Evolutionary conservation across 2,329 filamentous ascomycete species (phyloP).

Genomic region (Mycogone perniciosa): DNA sequence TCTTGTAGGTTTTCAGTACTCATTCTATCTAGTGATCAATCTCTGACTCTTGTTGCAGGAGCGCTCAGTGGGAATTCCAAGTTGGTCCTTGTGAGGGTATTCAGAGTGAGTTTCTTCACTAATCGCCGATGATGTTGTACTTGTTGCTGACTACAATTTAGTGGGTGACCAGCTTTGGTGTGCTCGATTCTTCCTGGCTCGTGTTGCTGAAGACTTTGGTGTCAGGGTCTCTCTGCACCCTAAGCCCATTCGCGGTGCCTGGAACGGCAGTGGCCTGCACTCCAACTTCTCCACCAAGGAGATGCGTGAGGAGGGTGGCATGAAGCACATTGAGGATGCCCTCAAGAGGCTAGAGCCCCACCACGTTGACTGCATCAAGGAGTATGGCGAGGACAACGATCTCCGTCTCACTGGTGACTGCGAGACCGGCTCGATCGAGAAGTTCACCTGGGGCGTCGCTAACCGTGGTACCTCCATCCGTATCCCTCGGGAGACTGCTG

Average conservation of each 20-base stretch:
- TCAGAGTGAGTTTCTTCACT: constrained; percentile 52
- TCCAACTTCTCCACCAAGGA: constrained; percentile 86
- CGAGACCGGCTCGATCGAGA: constrained; percentile 90
- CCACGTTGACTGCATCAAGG: constrained; percentile 79
- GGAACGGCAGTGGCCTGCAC: constrained; percentile 94
- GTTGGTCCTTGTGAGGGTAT: constrained; percentile 87
- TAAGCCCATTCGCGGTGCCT: constrained; percentile 86
- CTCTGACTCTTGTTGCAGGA: no score
- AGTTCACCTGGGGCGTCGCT: constrained; percentile 89
- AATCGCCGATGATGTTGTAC: not conserved
- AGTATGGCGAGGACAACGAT: constrained; percentile 95
- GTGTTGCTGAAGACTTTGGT: constrained; percentile 92
- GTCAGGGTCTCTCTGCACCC: constrained; percentile 92
- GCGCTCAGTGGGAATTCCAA: constrained; percentile 91
- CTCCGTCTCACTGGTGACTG: constrained; percentile 86
- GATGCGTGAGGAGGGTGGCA: constrained; percentile 86
- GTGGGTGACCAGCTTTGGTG: constrained; percentile 98
- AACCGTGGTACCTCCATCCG: constrained; percentile 93
- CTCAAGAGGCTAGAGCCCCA: constrained; percentile 80
- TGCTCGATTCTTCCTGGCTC: constrained; percentile 71
- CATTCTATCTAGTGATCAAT: no score
- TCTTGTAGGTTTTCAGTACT: constrained; percentile 61
- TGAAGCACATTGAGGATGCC: constrained; percentile 86
- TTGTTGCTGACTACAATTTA: constrained; percentile 23
- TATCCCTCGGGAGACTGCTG: constrained; percentile 77